A percentile compares a stretch with the other conserved stretches of the same genome.
phyloP scores from a whole-genome alignment of 306 rosid species.

The Macrotyloma uniflorum region DNA sequence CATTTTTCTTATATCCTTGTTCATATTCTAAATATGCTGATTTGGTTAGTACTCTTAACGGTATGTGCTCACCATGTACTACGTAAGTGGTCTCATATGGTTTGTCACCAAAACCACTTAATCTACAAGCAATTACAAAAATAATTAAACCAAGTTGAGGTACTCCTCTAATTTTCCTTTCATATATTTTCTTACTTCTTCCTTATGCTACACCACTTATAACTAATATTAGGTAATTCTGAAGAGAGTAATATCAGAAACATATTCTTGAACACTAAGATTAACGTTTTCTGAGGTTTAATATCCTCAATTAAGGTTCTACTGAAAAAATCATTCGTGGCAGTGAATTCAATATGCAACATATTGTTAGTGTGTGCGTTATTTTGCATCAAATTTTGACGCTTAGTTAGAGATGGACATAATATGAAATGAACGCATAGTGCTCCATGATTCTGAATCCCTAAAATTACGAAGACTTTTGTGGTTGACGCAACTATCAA shows the following conservation, averaged over 20 bases:
- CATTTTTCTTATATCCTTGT: neutral
- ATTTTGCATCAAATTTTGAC: conserved; percentile 2
- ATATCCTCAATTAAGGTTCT: neutral
- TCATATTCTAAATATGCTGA: neutral
- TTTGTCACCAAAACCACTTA: neutral
- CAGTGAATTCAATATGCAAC: conserved; percentile 1
- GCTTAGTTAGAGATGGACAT: no score
- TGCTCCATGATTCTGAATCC: neutral
- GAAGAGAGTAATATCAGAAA: no score
- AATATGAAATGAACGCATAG: no score
- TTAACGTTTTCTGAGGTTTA: neutral
- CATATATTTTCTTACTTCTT: neutral
- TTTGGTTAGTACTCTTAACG: neutral
- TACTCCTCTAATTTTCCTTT: neutral
- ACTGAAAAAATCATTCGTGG: neutral
- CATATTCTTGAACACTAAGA: no score
- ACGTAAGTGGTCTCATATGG: neutral
- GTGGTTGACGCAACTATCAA: conserved; percentile 19
- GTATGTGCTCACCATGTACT: neutral
- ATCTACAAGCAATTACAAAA: neutral
- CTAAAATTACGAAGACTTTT: neutral
- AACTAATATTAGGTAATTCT: no score
- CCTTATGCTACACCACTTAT: neutral
- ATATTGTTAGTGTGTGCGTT: neutral
- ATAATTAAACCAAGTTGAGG: neutral